phyloP scores from a whole-genome alignment of 371 early-diverging fungal species.

The Dichotomocladium elegans region DNA sequence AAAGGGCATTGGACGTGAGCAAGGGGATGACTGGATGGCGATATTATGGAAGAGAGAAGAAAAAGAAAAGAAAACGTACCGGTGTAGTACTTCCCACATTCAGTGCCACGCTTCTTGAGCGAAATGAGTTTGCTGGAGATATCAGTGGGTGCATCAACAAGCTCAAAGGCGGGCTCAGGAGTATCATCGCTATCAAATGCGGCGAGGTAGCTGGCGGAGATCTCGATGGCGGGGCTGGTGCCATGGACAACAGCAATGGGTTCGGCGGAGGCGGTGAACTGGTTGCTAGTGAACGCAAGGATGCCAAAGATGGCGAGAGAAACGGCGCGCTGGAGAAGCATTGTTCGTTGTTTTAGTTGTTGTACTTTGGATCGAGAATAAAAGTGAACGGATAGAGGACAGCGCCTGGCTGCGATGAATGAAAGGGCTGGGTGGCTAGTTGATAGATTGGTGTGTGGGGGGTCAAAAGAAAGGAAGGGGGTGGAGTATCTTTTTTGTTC shows the following conservation, averaged over 20 bases:
- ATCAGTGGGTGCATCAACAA: constrained; percentile 16
- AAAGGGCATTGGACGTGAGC: too few species aligned
- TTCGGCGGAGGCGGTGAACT: constrained; percentile 4
- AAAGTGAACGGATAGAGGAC: constrained; percentile 7
- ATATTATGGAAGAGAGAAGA: not conserved
- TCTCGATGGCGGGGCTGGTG: not conserved
- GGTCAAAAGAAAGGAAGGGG: constrained; percentile 19
- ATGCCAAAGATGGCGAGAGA: constrained; percentile 21
- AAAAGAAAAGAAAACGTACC: constrained; percentile 14
- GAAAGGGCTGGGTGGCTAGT: constrained; percentile 7
- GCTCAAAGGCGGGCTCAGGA: constrained; percentile 14
- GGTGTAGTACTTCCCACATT: constrained; percentile 20
- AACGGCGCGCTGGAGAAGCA: constrained; percentile 19
- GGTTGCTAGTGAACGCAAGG: constrained; percentile 13
- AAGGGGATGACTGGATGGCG: too few species aligned
- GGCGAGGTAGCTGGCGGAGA: constrained; percentile 20
- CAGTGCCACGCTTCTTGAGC: constrained; percentile 20
- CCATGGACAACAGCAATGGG: constrained; percentile 12
- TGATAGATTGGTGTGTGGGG: too few species aligned
- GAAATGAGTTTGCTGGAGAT: constrained; percentile 8
- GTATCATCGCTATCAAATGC: constrained; percentile 17
- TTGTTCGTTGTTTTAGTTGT: not conserved
- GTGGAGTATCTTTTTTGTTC: constrained; percentile 5
- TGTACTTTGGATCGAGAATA: not conserved
- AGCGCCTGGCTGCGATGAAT: constrained; percentile 8